Base-by-base conservation (phyloP, 495 filamentous ascomycete genomes). In the Talaromyces borbonicus region DNA sequence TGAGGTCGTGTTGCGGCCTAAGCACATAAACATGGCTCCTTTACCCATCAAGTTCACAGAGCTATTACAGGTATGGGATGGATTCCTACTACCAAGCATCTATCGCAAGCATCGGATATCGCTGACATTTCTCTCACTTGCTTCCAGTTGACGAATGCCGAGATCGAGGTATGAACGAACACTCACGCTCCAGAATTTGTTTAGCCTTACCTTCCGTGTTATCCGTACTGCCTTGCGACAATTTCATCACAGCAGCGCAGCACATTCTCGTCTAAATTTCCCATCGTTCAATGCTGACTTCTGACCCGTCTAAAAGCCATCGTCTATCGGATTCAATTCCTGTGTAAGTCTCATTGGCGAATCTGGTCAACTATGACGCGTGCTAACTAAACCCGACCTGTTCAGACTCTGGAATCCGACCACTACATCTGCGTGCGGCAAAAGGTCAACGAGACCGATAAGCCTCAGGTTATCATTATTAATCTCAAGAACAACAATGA, bases 31-130 rank as follows among this genome's bases (percentile, higher is more conserved):
- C 65, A 84, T 77, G 79, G 81, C 80, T 75, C 76, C 78, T 57
- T 67, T 95, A 55, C 90, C 90, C 54, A 96, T 96, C 73, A 87
- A 87, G 69, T 96, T 96, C 66, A 86, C 83, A 63, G 90, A 96
- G 79, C 76, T 94, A 58, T 72, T 93, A 58, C 85, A 85, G 79
- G 84, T 94, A 75, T n/a, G n/a, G n/a, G n/a, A n/a, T n/a, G n/a
- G n/a, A n/a, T n/a, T n/a, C n/a, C n/a, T n/a, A n/a, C n/a, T n/a
- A n/a, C n/a, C n/a, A n/a, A n/a, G n/a, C n/a, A 31, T 36, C 12
- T 35, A 5, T 15, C 18, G 31, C 2, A 15, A 5, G n/a, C 31
- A 15, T 14, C 4, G 18, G 12, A 37, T 22, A 20, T 18, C 48
- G 26, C 38, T 25, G 50, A 53, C 48, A 23, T 52, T 50, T 41